Evolutionary conservation across 805 yeast species (phyloP), one percentile per base, ranked within the genome.

Genomic region (Brettanomyces nanus): DNA sequence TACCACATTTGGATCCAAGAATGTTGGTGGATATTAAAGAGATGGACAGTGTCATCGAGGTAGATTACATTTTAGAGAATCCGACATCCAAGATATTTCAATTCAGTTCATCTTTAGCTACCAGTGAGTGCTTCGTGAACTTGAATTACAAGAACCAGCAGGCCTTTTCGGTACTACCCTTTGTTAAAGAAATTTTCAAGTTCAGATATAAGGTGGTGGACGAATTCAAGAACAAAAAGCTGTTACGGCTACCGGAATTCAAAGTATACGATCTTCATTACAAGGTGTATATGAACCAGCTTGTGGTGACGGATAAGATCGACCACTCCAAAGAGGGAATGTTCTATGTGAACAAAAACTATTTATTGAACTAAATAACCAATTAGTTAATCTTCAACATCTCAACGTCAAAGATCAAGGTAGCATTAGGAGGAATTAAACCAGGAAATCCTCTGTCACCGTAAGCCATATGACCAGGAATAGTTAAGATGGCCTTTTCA

Each of bases 381-480:
- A 23, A 7, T 47, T 63, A 72, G 58, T 73, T 73, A 45, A 76
- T 71, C 42, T 68, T 69, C 41, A 75, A 54, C 56, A 84, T 73
- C 63, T 84, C 90, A 45, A 84, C 92, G 51, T 84, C 92, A 51
- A 84, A 84, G 53, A 85, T 68, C 66, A 90, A 75, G 50, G 96
- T 89, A 47, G 97, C 94, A 63, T 85, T 86, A 52, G 96, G 96
- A 48, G 97, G 97, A 59, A 90, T 90, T 58, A 86, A 69, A 51
- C 95, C 95, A 51, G 97, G 97, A 79, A 83, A 86, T 35, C 97
- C 97, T 66, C 95, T 80, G 48, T 75, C 73, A 46, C 97, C 97
- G 66, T 90, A 90, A 51, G 94, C 97, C 68, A 85, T 82, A 54
- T 78, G 76, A 48, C 95, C 95, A 54, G 96, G 94, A 54, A 90